A percentile compares a stretch with the other conserved stretches of the same genome.
Evolutionary conservation across 2,329 filamentous ascomycete species (phyloP).

Genomic region (Dendryphion nanum): DNA sequence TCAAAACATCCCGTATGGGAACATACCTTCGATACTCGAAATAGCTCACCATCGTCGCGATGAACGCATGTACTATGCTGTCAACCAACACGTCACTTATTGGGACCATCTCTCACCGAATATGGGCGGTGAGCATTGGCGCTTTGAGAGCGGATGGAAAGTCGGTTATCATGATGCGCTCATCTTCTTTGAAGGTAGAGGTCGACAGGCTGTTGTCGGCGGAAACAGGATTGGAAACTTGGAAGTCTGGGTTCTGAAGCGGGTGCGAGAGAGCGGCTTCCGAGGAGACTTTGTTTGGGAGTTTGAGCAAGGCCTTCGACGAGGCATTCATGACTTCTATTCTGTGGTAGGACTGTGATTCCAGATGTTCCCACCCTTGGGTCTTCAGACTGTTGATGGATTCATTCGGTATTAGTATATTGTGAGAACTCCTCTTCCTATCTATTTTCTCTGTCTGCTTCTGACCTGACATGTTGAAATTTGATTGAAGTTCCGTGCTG

Average conservation of each 20-base stretch:
- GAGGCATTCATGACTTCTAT: slow-evolving; percentile 45
- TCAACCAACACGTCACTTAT: slow-evolving; percentile 48
- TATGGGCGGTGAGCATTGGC: slow-evolving; percentile 51
- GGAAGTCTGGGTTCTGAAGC: slow-evolving; percentile 59
- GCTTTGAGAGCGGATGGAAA: slow-evolving; percentile 57
- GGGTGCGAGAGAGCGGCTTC: slow-evolving; percentile 52
- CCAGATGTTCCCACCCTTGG: too few species aligned
- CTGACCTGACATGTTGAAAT: too few species aligned
- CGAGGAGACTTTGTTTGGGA: slow-evolving; percentile 51
- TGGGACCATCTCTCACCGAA: slow-evolving; percentile 50
- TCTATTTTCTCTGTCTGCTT: too few species aligned
- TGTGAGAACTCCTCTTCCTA: too few species aligned
- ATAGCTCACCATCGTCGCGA: slow-evolving; percentile 43
- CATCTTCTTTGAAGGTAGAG: slow-evolving; percentile 49
- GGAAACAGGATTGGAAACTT: slow-evolving; percentile 57
- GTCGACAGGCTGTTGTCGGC: slow-evolving; percentile 33
- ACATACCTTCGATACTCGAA: slow-evolving; percentile 39
- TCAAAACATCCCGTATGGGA: slow-evolving; percentile 24
- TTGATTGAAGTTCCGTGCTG: too few species aligned
- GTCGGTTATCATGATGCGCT: slow-evolving; percentile 56
- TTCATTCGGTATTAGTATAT: too few species aligned
- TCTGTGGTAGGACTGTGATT: slow-evolving; percentile 13
- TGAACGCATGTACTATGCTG: slow-evolving; percentile 33
- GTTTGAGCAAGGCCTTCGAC: slow-evolving; percentile 50
- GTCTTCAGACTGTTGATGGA: too few species aligned